Base-by-base conservation (phyloP, 805 yeast species). In the Cyberlindnera maritima region DNA sequence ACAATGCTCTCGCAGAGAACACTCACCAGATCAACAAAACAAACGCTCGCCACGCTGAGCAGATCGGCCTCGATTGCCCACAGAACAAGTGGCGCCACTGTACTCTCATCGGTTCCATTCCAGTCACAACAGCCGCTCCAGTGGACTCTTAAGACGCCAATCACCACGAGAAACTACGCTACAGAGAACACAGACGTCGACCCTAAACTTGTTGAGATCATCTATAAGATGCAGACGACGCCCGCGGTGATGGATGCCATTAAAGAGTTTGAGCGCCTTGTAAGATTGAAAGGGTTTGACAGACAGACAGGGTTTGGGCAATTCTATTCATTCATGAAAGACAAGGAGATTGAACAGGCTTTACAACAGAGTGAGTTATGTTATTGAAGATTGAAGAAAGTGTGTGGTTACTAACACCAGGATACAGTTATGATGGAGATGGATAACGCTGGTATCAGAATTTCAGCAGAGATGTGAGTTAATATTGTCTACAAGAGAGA, bases 361-460 rank as follows among this genome's bases (percentile, higher is more conserved):
- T 33, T 51, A 31, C 46, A 47, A 25, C 32, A 31, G 21, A 41
- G 53, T 49, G 26, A 33, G 53, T 46, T n/a, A n/a, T n/a, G n/a
- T n/a, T n/a, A n/a, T n/a, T n/a, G n/a, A n/a, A n/a, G n/a, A n/a
- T n/a, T n/a, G n/a, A n/a, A n/a, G n/a, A n/a, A n/a, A n/a, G n/a
- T n/a, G n/a, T n/a, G 15, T 13, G n/a, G n/a, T n/a, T 23, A 21
- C 37, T 33, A 31, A 32, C 32, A 32, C n/a, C 14, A n/a, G 29
- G 8, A 19, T 25, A 15, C 19, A 52, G 54, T 54, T 8, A 40
- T 48, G 42, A 18, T 40, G 19, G 56, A 52, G 32, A 46, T 54
- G 52, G 44, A 48, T 12, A 48, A 54, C 14, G 54, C 58, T 3
- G 53, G 53, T 2, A 52, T 54, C 17, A 23, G 38, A 13, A 39